These are phyloP conservation scores for Fusarium sp. DNA, from an alignment of 2,329 filamentous ascomycete genomes.

Conservation along the genomic window DNA sequence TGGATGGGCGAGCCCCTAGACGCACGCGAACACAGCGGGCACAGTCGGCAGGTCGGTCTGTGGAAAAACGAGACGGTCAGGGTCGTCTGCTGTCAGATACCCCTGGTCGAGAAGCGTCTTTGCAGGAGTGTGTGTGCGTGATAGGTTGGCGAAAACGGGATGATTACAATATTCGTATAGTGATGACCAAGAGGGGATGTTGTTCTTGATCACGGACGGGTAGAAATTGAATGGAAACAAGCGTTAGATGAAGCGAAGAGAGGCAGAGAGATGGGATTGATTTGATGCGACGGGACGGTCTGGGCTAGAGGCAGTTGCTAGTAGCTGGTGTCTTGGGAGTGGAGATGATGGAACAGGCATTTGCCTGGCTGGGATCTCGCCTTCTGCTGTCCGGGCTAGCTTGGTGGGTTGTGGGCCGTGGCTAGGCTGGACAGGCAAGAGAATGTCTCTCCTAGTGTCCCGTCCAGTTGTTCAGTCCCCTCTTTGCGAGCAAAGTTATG, in stretches of 20 bases:
- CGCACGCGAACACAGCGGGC: constrained; percentile 49
- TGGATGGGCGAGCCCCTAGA: constrained; percentile 46
- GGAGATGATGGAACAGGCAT: constrained; percentile 32
- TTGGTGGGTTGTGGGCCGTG: constrained; percentile 12
- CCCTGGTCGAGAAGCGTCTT: constrained; percentile 42
- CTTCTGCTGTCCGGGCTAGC: constrained; percentile 8
- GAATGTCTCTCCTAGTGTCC: constrained; percentile 3
- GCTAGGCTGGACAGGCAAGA: constrained; percentile 1
- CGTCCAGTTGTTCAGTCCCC: not conserved
- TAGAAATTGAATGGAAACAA: constrained; percentile 30
- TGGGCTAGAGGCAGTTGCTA: constrained; percentile 39
- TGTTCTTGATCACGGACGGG: constrained; percentile 18
- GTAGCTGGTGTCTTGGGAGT: constrained; percentile 34
- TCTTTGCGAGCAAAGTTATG: constrained; percentile 6
- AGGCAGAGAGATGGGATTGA: constrained; percentile 31
- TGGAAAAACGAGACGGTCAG: constrained; percentile 49
- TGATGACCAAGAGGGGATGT: constrained; percentile 21
- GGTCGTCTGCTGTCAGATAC: constrained; percentile 38
- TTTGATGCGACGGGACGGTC: constrained; percentile 34
- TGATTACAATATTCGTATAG: constrained; percentile 37
- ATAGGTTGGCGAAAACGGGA: constrained; percentile 5
- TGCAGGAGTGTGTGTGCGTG: constrained; percentile 23
- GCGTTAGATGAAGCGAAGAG: constrained; percentile 25
- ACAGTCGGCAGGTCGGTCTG: constrained; percentile 46
- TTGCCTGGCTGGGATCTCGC: constrained; percentile 11